Conservation (phyloP, 116 monocot species). For the Zostera marina region DNA sequence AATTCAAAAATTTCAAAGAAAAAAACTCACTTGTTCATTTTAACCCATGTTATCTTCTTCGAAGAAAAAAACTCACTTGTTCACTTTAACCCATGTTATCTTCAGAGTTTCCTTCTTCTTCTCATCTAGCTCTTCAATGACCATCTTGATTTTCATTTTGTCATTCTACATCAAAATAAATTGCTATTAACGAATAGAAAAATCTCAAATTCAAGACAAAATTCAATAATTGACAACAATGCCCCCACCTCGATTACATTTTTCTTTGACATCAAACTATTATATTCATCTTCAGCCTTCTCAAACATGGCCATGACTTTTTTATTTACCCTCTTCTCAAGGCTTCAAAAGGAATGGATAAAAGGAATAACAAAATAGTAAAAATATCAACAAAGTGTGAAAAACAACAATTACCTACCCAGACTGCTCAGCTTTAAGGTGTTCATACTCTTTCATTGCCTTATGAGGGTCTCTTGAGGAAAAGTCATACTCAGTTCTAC, state of each 20-base stretch:
- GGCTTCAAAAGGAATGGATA: conserved; percentile 23
- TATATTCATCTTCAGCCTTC: conserved; percentile 97
- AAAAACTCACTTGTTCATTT: conserved; percentile 80
- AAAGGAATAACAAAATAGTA: neutral
- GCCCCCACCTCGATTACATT: conserved; percentile 65
- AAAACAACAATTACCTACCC: conserved; percentile 22
- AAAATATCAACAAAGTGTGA: too few species aligned
- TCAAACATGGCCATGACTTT: conserved; percentile 97
- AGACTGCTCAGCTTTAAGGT: conserved; percentile 59
- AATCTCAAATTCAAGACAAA: conserved; percentile 1
- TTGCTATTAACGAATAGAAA: neutral
- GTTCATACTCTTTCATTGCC: conserved; percentile 53
- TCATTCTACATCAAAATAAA: conserved; percentile 46
- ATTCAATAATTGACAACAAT: neutral
- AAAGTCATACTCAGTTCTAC: conserved; percentile 89
- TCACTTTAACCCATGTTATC: conserved; percentile 91
- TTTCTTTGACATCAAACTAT: conserved; percentile 68
- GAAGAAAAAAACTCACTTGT: conserved; percentile 52
- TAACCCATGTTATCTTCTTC: conserved; percentile 83
- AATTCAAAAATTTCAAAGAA: too few species aligned
- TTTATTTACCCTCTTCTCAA: conserved; percentile 93
- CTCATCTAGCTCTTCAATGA: conserved; percentile 94
- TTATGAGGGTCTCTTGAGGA: conserved; percentile 43
- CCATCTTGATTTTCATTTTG: conserved; percentile 80
- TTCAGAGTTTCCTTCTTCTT: conserved; percentile 94